phyloP scores from a whole-genome alignment of 192 early-diverging fungal species.

The Coemansia sp. region DNA sequence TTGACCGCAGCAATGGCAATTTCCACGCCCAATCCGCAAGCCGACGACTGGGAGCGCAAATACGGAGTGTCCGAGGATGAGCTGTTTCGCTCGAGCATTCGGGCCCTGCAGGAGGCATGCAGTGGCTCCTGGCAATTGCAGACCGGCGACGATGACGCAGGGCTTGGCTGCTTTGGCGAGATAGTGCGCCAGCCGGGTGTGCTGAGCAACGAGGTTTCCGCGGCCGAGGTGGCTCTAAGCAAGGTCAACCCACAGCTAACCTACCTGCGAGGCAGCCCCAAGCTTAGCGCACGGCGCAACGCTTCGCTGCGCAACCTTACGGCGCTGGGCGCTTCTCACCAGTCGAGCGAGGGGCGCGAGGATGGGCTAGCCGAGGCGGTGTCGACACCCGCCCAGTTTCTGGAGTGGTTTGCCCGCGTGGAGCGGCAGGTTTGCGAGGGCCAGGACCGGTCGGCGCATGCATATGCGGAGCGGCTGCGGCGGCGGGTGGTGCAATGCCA shows the following conservation, averaged over 20 bases:
- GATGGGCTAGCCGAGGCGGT: constrained; percentile 67
- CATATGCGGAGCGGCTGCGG: constrained; percentile 54
- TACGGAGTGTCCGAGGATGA: neutral
- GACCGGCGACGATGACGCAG: neutral
- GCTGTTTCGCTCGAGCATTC: neutral
- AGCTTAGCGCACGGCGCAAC: too few relatives aligned
- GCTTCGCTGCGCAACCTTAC: neutral
- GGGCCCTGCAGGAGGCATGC: neutral
- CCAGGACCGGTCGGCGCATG: constrained; percentile 79
- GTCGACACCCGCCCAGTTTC: constrained; percentile 87
- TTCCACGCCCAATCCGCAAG: too few relatives aligned
- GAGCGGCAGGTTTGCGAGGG: constrained; percentile 73
- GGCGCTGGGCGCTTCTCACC: too few relatives aligned
- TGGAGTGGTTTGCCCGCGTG: constrained; percentile 85
- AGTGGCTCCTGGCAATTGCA: too few relatives aligned
- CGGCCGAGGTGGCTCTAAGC: too few relatives aligned
- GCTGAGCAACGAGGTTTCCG: neutral
- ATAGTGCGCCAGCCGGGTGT: neutral
- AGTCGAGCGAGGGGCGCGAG: too few relatives aligned
- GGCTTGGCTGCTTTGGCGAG: neutral
- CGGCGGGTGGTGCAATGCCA: constrained; percentile 6
- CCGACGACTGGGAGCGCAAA: neutral
- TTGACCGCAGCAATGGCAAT: too few relatives aligned
- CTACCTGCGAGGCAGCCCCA: too few relatives aligned
- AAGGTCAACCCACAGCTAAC: too few relatives aligned